These are phyloP conservation scores for Aspergillus thermomutatus DNA, from an alignment of 2,329 filamentous ascomycete species.

Conservation along the genomic window DNA sequence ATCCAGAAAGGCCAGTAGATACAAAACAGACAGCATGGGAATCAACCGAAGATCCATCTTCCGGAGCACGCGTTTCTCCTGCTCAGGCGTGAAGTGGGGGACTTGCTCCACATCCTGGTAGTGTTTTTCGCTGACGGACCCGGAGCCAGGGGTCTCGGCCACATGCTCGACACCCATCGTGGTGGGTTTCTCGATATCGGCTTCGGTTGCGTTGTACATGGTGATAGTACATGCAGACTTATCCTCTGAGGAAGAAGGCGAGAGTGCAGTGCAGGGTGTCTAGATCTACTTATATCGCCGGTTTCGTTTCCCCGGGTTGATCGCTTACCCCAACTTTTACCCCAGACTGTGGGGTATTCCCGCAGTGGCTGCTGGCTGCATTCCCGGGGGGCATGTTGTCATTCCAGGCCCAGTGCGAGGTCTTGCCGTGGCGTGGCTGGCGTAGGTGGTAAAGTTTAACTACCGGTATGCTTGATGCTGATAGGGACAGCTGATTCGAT, in stretches of 20 bases:
- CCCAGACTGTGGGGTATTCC: not conserved
- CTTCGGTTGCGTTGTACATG: not conserved
- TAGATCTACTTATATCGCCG: not conserved
- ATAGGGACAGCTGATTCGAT: not conserved
- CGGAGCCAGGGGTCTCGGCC: not conserved
- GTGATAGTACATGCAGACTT: not conserved
- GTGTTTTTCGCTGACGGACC: not conserved
- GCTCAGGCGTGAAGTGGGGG: not conserved
- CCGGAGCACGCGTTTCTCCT: slow-evolving; percentile 20
- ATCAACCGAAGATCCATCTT: slow-evolving; percentile 28
- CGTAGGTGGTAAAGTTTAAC: not conserved
- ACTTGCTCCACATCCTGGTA: not conserved
- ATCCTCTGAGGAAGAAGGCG: not conserved
- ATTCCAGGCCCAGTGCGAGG: not conserved
- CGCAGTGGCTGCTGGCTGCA: not conserved
- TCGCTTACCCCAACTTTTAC: not conserved
- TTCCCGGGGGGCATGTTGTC: not conserved
- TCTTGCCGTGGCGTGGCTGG: not conserved
- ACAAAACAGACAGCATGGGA: slow-evolving; percentile 26
- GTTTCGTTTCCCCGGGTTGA: not conserved
- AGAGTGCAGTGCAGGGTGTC: not conserved
- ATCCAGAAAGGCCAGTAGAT: slow-evolving; percentile 32
- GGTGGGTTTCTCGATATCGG: not conserved
- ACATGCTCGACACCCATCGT: not conserved
- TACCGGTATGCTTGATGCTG: not conserved